Percentiles rank a stretch among this genome's conserved stretches.
Conservation (phyloP, 805 yeast genomes). For the Kuraishia ogatae region DNA sequence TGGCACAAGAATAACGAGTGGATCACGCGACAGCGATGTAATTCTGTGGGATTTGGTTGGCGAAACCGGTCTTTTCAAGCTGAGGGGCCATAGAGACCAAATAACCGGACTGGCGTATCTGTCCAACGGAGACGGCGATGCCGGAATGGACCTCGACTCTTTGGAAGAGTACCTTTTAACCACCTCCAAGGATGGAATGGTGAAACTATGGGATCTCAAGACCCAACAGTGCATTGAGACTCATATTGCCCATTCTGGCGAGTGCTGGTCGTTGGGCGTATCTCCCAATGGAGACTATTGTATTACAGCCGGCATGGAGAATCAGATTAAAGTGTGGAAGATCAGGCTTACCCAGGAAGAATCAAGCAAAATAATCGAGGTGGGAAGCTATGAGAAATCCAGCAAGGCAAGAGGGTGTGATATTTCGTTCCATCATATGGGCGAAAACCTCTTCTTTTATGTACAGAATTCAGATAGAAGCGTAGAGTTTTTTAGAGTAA, state of each 20-base stretch:
- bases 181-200: conserved; percentile 80
- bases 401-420: conserved; percentile 65
- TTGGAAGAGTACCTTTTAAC: conserved; percentile 66
- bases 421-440: conserved; percentile 38
- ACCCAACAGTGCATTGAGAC: conserved; percentile 90
- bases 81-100: conserved; percentile 84
- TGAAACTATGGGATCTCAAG: conserved; percentile 90
- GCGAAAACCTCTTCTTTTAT: conserved; percentile 42
- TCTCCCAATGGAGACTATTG: conserved; percentile 26
- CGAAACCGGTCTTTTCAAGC: conserved; percentile 80
- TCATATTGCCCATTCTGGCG: conserved; percentile 87
- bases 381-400: conserved; percentile 66
- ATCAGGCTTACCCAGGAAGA: conserved; percentile 49
- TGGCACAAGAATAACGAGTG: conserved; percentile 82
- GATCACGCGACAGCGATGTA: conserved; percentile 76
- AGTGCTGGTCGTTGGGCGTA: conserved; percentile 79
- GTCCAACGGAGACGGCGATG: conserved; percentile 19
- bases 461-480: conserved; percentile 77
- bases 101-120: conserved; percentile 67
- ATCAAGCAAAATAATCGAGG: conserved; percentile 29
- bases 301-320: conserved; percentile 72
- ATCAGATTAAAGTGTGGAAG: conserved; percentile 78
- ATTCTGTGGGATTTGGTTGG: conserved; percentile 94
- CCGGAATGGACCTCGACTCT: conserved; percentile 31
- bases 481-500: conserved; percentile 68